Base-by-base conservation (phyloP, 2,329 filamentous ascomycete genomes). In the Chrysosporium keratinophilum region DNA sequence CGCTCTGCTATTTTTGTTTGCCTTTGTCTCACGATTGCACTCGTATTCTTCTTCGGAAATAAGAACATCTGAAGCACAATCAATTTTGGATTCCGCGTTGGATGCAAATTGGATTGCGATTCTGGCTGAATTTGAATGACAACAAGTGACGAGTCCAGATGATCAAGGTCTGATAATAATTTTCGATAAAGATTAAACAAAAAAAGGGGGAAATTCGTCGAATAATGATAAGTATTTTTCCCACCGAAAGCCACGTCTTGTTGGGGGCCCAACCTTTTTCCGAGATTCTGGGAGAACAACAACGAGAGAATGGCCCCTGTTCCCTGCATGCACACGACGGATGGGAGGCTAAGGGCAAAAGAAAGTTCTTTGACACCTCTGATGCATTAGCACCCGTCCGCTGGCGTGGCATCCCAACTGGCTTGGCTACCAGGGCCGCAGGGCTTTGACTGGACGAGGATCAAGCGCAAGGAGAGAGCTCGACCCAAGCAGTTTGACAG, bases 241-340 rank as follows among this genome's bases (percentile, higher is more conserved):
- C 41, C 49, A 52, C 49, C 40, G 14, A 44, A 52, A 15, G 39
- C 37, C 20, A 50, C 17, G 17, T 20, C 49, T 52, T 52, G 49
- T 52, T 52, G 49, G 49, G 49, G 14, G 23, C 49, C 49, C 49
- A 52, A 52, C 49, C 49, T n/a, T 52, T 44, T 52, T 34, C 40
- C 41, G 31, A 33, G 15, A 28, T 39, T 52, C 41, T 44, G 49
- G 49, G 34, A 44, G 23, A 28, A 28, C 23, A 28, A 28, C 23
- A 28, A 28, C 23, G 23, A 28, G 23, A 6, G 11, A 40, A 11
- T 14, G 12, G 5, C 23, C 40, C 39, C 23, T 43, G 40, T 40
- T 37, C 40, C 19, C 12, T 44, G 40, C 40, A 11, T 15, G 17
- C 40, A 44, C 39, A 33, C 49, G 19, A 41, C n/a, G n/a, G 37